Evolutionary conservation across 805 yeast species (phyloP).

Genomic region (Ogataea haglerorum): DNA sequence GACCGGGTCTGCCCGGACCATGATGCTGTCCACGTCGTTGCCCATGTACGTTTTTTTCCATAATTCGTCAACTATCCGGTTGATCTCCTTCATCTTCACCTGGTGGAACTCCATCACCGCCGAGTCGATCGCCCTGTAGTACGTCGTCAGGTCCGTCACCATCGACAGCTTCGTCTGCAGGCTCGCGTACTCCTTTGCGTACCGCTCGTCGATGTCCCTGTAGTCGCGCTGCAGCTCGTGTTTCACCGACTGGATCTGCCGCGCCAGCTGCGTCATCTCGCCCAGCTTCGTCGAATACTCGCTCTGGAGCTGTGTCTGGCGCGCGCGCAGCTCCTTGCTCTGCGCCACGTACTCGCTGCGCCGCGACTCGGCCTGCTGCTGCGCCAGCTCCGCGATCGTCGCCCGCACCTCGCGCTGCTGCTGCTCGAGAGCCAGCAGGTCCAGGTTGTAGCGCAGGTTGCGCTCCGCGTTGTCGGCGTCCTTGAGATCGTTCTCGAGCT

Average conservation of each 20-base stretch:
- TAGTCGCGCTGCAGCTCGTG: constrained; percentile 70
- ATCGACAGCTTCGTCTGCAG: constrained; percentile 73
- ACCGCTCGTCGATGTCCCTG: constrained; percentile 57
- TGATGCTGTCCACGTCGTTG: constrained; percentile 88
- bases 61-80: constrained; percentile 79
- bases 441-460: constrained; percentile 45
- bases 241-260: constrained; percentile 55
- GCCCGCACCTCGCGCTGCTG: constrained; percentile 29
- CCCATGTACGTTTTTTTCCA: constrained; percentile 96
- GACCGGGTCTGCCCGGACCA: constrained; percentile 76
- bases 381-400: constrained; percentile 33
- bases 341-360: constrained; percentile 59
- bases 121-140: constrained; percentile 80
- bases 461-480: constrained; percentile 63
- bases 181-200: constrained; percentile 68
- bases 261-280: constrained; percentile 78
- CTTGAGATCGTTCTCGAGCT: constrained; percentile 47
- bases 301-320: constrained; percentile 55
- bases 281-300: constrained; percentile 75
- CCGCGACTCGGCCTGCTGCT: constrained; percentile 50
- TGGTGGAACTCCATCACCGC: constrained; percentile 94
- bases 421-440: constrained; percentile 42
- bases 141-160: constrained; percentile 76
- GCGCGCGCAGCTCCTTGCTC: constrained; percentile 46
- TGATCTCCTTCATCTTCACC: constrained; percentile 88